Evolutionary conservation across 2,329 filamentous ascomycete species (phyloP), one percentile per base, ranked within the genome.

Genomic region (Talaromyces sp.): DNA sequence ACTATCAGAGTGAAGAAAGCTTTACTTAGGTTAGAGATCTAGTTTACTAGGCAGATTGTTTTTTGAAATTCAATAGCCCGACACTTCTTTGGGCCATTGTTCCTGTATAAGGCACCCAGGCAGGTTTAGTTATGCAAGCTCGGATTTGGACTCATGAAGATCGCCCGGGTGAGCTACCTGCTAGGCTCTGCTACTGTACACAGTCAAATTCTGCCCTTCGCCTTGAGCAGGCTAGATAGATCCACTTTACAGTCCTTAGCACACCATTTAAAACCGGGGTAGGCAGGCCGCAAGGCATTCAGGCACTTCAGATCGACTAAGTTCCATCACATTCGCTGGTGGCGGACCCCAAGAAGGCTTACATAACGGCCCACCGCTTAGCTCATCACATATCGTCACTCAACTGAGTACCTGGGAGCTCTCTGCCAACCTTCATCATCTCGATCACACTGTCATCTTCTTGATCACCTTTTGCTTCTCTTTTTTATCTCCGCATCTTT

Each of bases 311-410:
- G 36, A 58, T 71, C 68, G 63, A 72, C 64, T 55, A 56, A 68
- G 51, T 74, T 73, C 71, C 71, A 73, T 70, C 47, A 49, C 65
- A 58, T 74, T 74, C 71, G 71, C 51, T 61, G 51, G 58, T 59
- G 54, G 63, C 57, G 64, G 65, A 65, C 62, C 1, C 10, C 61
- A 60, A 60, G 58, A 61, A 55, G 55, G 62, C 51, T 59, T 54
- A 58, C 59, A 55, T 60, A 63, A 64, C 17, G 7, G 45, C 47
- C 32, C n/a, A 22, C 19, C 19, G 67, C 65, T 69, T 71, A 70
- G 58, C 61, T 70, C 67, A 70, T 63, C 47, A 48, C 49, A 61
- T 69, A 72, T 73, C 70, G 70, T 73, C 69, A 72, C 69, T 68
- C 65, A 27, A 20, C 9, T 49, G 55, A 51, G 68, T 66, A 69